phyloP scores from a whole-genome alignment of 2,329 filamentous ascomycete species.

The Diaporthe humulicola region DNA sequence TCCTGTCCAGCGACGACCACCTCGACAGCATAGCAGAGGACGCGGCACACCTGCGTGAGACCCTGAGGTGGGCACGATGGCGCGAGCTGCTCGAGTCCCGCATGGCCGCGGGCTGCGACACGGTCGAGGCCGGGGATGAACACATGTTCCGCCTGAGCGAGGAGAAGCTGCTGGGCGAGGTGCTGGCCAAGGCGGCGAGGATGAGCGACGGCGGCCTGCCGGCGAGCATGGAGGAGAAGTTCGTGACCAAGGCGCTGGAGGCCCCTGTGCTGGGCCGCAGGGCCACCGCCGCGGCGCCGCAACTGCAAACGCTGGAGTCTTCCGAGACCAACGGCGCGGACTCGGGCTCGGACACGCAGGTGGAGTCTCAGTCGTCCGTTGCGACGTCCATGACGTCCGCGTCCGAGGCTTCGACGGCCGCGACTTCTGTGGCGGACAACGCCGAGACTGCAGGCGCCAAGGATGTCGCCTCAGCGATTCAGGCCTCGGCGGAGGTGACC shows the following conservation, averaged over 20 bases:
- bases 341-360: slow-evolving; percentile 30
- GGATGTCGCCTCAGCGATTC: slow-evolving; percentile 57
- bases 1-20: slow-evolving; percentile 79
- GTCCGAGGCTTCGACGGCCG: slow-evolving; percentile 60
- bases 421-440: slow-evolving; percentile 58
- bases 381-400: slow-evolving; percentile 50
- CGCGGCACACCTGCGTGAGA: slow-evolving; percentile 69
- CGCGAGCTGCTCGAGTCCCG: slow-evolving; percentile 71
- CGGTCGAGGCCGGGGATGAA: slow-evolving; percentile 85
- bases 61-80: slow-evolving; percentile 60
- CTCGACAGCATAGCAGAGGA: slow-evolving; percentile 71
- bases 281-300: slow-evolving; percentile 53
- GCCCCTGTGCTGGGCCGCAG: slow-evolving; percentile 79
- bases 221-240: slow-evolving; percentile 85
- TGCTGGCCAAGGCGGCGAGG: slow-evolving; percentile 79
- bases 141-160: slow-evolving; percentile 86
- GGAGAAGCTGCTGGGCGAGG: slow-evolving; percentile 73
- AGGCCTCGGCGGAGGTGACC: slow-evolving; percentile 62
- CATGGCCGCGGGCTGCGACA: slow-evolving; percentile 82
- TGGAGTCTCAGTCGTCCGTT: slow-evolving; percentile 58
- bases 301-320: slow-evolving; percentile 46
- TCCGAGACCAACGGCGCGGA: slow-evolving; percentile 46
- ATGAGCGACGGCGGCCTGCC: slow-evolving; percentile 79
- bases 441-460: slow-evolving; percentile 41
- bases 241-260: slow-evolving; percentile 82